Conservation (phyloP, 1,139 yeast genomes). For the Geotrichum klebahnii region DNA sequence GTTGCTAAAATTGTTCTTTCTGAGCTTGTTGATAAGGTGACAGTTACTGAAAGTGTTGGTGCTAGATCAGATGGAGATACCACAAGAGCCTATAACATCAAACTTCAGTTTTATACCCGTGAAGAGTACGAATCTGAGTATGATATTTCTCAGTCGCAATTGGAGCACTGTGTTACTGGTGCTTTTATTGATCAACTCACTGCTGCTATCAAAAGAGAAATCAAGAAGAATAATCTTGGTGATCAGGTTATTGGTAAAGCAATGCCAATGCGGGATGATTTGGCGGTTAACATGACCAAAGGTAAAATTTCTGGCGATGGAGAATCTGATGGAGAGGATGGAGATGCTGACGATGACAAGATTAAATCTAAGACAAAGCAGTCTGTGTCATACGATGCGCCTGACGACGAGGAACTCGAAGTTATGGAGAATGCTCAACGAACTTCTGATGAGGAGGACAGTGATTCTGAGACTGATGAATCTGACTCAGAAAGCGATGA, state of each 20-base stretch:
- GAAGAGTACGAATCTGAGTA: conserved; percentile 82
- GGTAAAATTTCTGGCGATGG: conserved; percentile 22
- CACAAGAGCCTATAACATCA: conserved; percentile 70
- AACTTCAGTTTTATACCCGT: conserved; percentile 68
- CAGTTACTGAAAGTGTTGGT: conserved; percentile 79
- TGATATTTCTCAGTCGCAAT: conserved; percentile 75
- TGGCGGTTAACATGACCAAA: conserved; percentile 36
- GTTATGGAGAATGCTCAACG: conserved; percentile 66
- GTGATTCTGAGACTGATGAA: conserved; percentile 40
- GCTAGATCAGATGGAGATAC: conserved; percentile 49
- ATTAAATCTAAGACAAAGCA: conserved; percentile 63
- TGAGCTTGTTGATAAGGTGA: conserved; percentile 80
- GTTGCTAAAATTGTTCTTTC: conserved; percentile 81
- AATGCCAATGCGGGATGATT: conserved; percentile 25
- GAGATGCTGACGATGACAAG: conserved; percentile 68
- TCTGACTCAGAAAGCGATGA: conserved; percentile 34
- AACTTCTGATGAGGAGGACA: conserved; percentile 43
- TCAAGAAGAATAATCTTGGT: conserved; percentile 72
- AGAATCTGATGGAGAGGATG: conserved; percentile 39
- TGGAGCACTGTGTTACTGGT: conserved; percentile 63
- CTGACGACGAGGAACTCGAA: conserved; percentile 89
- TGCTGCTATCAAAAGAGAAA: conserved; percentile 67
- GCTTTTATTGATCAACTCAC: conserved; percentile 71
- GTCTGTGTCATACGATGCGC: conserved; percentile 88
- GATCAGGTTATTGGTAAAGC: conserved; percentile 72